These are phyloP conservation scores for Baorangia bicolor DNA, from an alignment of 768 basidiomycete genomes.

Conservation along the genomic window DNA sequence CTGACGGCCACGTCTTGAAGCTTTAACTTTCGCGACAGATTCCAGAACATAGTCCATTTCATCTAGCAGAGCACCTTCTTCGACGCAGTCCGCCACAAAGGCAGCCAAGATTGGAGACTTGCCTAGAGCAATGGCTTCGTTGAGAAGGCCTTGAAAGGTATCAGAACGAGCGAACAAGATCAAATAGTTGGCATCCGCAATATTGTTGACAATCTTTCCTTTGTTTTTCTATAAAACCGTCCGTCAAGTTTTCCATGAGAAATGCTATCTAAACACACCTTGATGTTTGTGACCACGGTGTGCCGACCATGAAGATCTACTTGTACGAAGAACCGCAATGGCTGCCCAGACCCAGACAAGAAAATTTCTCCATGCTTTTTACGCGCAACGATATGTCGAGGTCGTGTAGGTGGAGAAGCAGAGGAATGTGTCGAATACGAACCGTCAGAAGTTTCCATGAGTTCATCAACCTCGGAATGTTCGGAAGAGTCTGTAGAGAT, in stretches of 20 bases:
- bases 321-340: constrained; percentile 62
- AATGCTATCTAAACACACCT: constrained; percentile 41
- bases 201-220: constrained; percentile 54
- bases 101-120: constrained; percentile 50
- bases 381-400: constrained; percentile 11
- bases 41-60: constrained; percentile 45
- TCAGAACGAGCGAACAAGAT: constrained; percentile 54
- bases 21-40: constrained; percentile 19
- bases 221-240: constrained; percentile 54
- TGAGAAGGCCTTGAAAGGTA: constrained; percentile 49
- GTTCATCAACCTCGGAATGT: constrained; percentile 16
- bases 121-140: constrained; percentile 31
- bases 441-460: constrained; percentile 6
- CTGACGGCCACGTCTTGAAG: constrained; percentile 27
- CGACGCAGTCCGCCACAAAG: constrained; percentile 55
- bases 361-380: constrained; percentile 42
- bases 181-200: constrained; percentile 58
- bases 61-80: constrained; percentile 43
- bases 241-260: background rate
- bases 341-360: constrained; percentile 38
- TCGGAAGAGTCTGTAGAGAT: constrained; percentile 18
- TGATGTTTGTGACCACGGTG: constrained; percentile 52
- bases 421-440: constrained; percentile 12
- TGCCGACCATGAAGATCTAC: constrained; percentile 59
- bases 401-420: constrained; percentile 14